Base-by-base conservation (phyloP, 352 stramenopile genomes). In the Phytophthora kernoviae region DNA sequence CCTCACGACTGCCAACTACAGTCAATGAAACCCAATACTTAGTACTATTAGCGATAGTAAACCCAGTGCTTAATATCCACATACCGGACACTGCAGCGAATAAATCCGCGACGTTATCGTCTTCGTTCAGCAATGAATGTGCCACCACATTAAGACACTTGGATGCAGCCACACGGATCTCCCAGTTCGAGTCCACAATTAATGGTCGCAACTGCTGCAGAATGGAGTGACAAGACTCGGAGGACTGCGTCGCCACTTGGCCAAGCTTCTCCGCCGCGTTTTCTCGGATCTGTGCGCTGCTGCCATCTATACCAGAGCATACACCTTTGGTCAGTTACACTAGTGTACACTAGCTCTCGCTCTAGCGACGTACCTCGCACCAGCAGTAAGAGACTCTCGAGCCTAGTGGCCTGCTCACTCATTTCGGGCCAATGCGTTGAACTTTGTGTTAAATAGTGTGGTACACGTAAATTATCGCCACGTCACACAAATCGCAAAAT, bases 381-480 rank as follows among this genome's bases (percentile, higher is more conserved):
- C 39, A 94, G 79, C 53, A 90, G 75, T 47, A 94, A 85, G 40
- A 94, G 81, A 53, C 81, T 91, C 65, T 91, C 81, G 36, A 92
- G 70, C 42, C 84, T 77, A 52, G 82, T 92, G n/a, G 70, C 66
- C 14, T 87, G 78, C 43, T 65, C 72, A 39, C 39, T 72, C 62
- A 66, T 66, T 36, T 27, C 24, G 33, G 24, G 21, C 60, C 33
- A 39, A 8, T 39, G 33, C 9, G 24, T 7, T 3, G 24, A 43
- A 43, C 14, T 43, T 43, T 30, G 3, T 30, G 24, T 30, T n/a
- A 11, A 34, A 11, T 34, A 11, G 30, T 34, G 30, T 39, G 33
- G 9, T 8, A 39, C 33, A 39, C 33, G 14, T 8, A 12, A 39
- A 11, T 11, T 11, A 34, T 11, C 30, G 30, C 30, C 30, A 34